These are phyloP conservation scores for Pythium pyrilobum DNA, from an alignment of 352 stramenopile species.

Conservation along the genomic window DNA sequence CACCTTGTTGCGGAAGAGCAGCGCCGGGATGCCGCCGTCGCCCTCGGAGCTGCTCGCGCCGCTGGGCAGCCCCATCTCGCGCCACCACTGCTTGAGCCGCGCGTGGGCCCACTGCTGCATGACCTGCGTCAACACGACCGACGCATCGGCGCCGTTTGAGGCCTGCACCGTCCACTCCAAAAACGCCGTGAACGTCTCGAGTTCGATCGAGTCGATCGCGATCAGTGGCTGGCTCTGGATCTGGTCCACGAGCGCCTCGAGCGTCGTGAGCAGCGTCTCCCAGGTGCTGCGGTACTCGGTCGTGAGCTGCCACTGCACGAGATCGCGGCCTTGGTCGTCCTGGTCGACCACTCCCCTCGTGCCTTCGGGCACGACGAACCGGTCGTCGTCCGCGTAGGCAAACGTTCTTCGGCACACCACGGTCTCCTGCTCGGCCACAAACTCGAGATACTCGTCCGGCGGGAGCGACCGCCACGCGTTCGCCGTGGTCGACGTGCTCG, in stretches of 20 bases:
- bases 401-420: conserved; percentile 49
- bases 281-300: conserved; percentile 30
- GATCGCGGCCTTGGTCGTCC: conserved; percentile 20
- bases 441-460: conserved; percentile 40
- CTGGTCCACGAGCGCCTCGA: conserved; percentile 36
- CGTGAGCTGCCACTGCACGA: conserved; percentile 44
- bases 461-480: conserved; percentile 23
- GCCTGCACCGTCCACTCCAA: conserved; percentile 55
- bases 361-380: conserved; percentile 36
- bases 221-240: conserved; percentile 29
- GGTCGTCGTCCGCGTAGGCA: conserved; percentile 38
- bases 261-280: conserved; percentile 37
- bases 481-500: neutral
- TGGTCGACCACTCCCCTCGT: conserved; percentile 28
- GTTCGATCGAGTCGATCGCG: conserved; percentile 27
- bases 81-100: conserved; percentile 56
- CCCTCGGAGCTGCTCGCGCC: neutral
- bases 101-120: conserved; percentile 40
- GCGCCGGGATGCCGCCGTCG: conserved; percentile 30
- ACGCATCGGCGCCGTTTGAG: conserved; percentile 6
- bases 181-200: conserved; percentile 44
- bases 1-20: conserved; percentile 38
- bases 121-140: conserved; percentile 9
- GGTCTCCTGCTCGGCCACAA: conserved; percentile 15
- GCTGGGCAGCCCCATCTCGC: conserved; percentile 26